Evolutionary conservation across 768 basidiomycete genomes (phyloP), one percentile per base, ranked within the genome.

Genomic region (Agaricus sinodeliciosus): DNA sequence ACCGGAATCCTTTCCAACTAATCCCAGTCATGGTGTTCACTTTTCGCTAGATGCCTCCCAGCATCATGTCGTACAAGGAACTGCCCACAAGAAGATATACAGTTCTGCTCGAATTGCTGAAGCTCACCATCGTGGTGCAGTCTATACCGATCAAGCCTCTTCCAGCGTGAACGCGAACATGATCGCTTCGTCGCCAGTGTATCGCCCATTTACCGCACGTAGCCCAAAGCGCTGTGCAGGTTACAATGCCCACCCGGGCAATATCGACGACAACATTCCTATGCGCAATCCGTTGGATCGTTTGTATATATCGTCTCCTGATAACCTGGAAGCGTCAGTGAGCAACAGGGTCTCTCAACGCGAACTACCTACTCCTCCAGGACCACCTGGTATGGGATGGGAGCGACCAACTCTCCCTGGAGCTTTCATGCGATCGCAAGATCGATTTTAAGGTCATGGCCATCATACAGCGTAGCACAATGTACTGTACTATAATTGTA

Each of bases 21-120:
- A 26, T 27, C 36, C 50, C 15, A 37, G 56, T 15, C 57, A 53
- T 16, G 59, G 59, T 43, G 51, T 63, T 9, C 63, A 60, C 1
- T 55, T 48, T 16, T 48, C 64, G 25, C 46, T 62, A 18, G 60
- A 64, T 28, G 58, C 55, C 9, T 31, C 31, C 31, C 7, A 11
- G 31, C 31, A 31, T 31, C 31, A 11, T 8, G 28, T 55, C 37
- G 9, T 34, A 9, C 18, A 13, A 40, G 26, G 18, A 9, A 31
- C 40, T n/a, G n/a, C 36, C 6, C 26, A 6, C 25, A 36, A 52
- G 16, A 52, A 28, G 25, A 4, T 46, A 8, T 52, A 46, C 8
- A 12, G n/a, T 19, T 46, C 34, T 43, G 43, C 3, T 34, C 43
- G 16, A 15, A 31, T 31, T 31, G 31, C 43, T 26, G 51, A 43